These are phyloP conservation scores for Nelumbo lutea DNA, from an alignment of 164 flowering plant species.

Conservation along the genomic window DNA sequence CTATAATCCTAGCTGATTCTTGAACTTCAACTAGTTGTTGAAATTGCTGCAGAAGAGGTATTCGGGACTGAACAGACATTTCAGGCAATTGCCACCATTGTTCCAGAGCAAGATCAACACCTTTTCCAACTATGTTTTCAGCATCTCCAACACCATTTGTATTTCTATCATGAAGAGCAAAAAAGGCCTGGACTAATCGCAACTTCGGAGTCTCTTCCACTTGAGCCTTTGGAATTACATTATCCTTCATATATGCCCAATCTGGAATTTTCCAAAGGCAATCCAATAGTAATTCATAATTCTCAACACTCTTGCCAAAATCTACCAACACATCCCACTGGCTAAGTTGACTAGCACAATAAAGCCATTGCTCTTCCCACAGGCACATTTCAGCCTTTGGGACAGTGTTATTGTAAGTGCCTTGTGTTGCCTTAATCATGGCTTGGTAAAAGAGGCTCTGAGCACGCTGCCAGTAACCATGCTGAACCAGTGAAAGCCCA, in stretches of 20 bases:
- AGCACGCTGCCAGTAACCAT: slow-evolving; percentile 97
- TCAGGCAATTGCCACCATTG: slow-evolving; percentile 98
- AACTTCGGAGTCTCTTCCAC: slow-evolving; percentile 90
- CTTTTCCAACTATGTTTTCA: slow-evolving; percentile 82
- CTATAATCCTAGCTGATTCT: slow-evolving; percentile 77
- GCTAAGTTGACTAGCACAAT: slow-evolving; percentile 85
- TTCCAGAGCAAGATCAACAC: slow-evolving; percentile 82
- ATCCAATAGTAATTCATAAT: slow-evolving; percentile 82
- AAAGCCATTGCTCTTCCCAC: slow-evolving; percentile 99
- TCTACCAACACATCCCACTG: slow-evolving; percentile 93
- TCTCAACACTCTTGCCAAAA: slow-evolving; percentile 75
- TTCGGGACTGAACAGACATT: slow-evolving; percentile 82
- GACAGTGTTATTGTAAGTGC: slow-evolving; percentile 90
- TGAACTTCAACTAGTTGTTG: slow-evolving; percentile 93
- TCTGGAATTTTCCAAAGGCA: slow-evolving; percentile 89
- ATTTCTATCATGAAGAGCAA: slow-evolving; percentile 84
- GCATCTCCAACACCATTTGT: slow-evolving; percentile 84
- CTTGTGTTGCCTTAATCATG: slow-evolving; percentile 98
- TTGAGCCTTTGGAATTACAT: slow-evolving; percentile 83
- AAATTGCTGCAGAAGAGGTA: slow-evolving; percentile 88
- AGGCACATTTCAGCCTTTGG: slow-evolving; percentile 99
- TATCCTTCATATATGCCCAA: slow-evolving; percentile 83
- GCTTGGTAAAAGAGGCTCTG: slow-evolving; percentile 95
- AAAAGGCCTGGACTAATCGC: slow-evolving; percentile 72
- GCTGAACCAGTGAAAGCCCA: slow-evolving; percentile 95